Conservation (phyloP, 23 red algal genomes). For the Gracilariopsis chorda region DNA sequence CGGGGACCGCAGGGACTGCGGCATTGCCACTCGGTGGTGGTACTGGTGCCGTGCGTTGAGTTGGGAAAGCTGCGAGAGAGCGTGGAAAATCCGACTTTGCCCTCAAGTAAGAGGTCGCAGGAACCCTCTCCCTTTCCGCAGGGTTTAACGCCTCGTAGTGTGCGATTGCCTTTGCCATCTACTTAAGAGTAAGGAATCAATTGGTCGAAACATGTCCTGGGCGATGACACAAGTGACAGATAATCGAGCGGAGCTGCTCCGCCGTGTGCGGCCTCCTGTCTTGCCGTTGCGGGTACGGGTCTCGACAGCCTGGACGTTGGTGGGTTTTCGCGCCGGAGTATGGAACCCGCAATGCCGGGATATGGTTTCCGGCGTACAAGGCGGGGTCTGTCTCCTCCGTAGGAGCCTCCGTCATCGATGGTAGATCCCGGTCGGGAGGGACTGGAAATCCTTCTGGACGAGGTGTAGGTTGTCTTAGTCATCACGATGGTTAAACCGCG, state of each 20-base stretch:
- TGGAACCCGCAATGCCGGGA: no score
- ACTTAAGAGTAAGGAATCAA: not conserved
- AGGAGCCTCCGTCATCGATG: not conserved
- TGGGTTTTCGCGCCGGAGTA: not conserved
- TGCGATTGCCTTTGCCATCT: not conserved
- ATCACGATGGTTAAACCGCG: not conserved
- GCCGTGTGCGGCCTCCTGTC: no score
- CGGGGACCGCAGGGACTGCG: no score
- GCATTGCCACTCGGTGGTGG: no score
- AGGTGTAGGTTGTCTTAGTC: not conserved
- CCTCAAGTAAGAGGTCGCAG: not conserved
- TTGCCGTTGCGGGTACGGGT: no score
- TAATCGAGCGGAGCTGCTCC: no score
- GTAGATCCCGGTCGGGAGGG: no score
- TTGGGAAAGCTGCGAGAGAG: no score
- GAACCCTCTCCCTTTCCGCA: not conserved
- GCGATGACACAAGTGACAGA: not conserved
- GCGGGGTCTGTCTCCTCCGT: not conserved
- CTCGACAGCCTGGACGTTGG: not conserved
- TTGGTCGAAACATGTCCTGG: not conserved
- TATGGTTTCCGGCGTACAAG: no score
- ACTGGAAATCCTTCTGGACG: not conserved
- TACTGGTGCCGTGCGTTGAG: no score
- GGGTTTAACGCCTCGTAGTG: not conserved
- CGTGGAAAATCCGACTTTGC: no score